Conservation (phyloP, 805 yeast species). For the Starmerella potacharoeniae region DNA sequence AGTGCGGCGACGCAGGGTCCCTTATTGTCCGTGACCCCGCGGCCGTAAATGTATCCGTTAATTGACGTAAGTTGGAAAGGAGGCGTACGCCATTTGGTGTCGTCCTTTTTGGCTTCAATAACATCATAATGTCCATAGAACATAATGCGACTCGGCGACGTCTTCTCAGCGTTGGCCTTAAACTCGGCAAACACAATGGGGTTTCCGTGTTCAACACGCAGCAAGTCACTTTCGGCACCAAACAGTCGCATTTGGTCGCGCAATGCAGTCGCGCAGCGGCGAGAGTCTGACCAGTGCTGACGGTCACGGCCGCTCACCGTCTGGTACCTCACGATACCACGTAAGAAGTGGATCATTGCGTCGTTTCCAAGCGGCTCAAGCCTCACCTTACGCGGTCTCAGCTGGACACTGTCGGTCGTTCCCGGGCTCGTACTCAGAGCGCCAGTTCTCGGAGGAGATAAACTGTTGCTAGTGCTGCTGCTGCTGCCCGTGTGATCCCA, state of each 20-base stretch:
- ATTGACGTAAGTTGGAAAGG: conserved; percentile 67
- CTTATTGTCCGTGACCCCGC: conserved; percentile 91
- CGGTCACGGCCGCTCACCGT: conserved; percentile 70
- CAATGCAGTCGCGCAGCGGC: conserved; percentile 74
- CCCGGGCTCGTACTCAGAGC: not conserved
- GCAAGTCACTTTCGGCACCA: conserved; percentile 53
- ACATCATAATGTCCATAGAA: conserved; percentile 98
- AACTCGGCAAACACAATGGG: conserved; percentile 78
- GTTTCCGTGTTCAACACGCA: conserved; percentile 68
- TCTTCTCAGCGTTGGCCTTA: conserved; percentile 27
- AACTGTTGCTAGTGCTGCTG: not conserved
- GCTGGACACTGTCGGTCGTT: not conserved
- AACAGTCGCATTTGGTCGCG: conserved; percentile 48
- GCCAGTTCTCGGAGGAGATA: not conserved
- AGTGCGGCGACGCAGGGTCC: conserved; percentile 86
- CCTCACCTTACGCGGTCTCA: conserved; percentile 5
- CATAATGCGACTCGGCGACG: conserved; percentile 37
- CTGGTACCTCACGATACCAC: conserved; percentile 51
- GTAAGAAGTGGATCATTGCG: conserved; percentile 50
- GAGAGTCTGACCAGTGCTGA: conserved; percentile 60
- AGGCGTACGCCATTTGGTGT: conserved; percentile 52
- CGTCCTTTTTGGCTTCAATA: conserved; percentile 55
- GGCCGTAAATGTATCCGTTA: conserved; percentile 77
- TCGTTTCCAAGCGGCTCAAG: conserved; percentile 40
- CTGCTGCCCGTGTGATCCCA: not conserved